These are phyloP conservation scores for Penicillium simplicissimum DNA, from an alignment of 495 filamentous ascomycete genomes.

Conservation along the genomic window DNA sequence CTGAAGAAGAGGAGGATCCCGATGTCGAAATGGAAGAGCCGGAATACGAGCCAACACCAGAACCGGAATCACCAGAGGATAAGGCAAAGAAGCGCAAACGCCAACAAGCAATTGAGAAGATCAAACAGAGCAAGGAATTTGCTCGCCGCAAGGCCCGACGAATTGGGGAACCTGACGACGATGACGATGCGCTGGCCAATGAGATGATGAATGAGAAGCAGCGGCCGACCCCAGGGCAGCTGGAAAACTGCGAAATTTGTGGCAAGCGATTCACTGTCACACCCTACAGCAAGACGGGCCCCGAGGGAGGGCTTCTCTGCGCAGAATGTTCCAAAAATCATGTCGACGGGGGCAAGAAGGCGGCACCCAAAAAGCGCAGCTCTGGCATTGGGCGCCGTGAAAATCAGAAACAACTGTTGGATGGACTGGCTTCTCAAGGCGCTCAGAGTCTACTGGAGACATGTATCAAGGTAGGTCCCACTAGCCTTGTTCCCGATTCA, in stretches of 20 bases:
- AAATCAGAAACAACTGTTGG: constrained; percentile 74
- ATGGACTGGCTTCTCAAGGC: constrained; percentile 69
- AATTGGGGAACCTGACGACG: constrained; percentile 48
- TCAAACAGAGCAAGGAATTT: constrained; percentile 73
- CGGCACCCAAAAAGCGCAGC: constrained; percentile 59
- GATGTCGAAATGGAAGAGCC: constrained; percentile 30
- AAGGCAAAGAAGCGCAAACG: constrained; percentile 62
- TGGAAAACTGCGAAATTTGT: constrained; percentile 85
- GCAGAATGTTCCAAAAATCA: constrained; percentile 79
- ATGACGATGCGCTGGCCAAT: constrained; percentile 49
- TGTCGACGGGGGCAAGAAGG: constrained; percentile 61
- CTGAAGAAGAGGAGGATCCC: constrained; percentile 19
- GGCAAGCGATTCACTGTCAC: constrained; percentile 92
- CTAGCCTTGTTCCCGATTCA: neutral
- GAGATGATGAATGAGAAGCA: constrained; percentile 62
- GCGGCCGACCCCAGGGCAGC: constrained; percentile 76
- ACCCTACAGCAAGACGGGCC: constrained; percentile 79
- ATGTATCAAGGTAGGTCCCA: constrained; percentile 63
- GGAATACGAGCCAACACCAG: constrained; percentile 27
- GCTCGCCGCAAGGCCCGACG: constrained; percentile 58
- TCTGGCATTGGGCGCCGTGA: constrained; percentile 60
- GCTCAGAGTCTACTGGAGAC: constrained; percentile 71
- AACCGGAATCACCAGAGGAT: constrained; percentile 47
- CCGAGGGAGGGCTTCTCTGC: constrained; percentile 82
- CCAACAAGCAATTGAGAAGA: constrained; percentile 66